These are phyloP conservation scores for Phytophthora cactorum DNA, from an alignment of 352 stramenopile species.

Conservation along the genomic window DNA sequence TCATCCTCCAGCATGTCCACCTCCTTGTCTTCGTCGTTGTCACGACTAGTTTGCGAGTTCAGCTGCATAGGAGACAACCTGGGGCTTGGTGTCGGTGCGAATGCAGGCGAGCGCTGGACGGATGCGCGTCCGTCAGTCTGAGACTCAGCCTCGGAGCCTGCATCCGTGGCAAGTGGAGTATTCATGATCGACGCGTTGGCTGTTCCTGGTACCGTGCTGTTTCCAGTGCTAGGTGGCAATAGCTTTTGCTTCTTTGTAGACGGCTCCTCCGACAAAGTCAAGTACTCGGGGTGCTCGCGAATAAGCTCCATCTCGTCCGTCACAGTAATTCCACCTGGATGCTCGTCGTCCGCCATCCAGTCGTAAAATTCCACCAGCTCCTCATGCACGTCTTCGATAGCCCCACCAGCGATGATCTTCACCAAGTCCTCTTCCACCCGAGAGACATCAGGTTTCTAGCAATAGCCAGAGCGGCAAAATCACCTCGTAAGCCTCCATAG, in stretches of 20 bases:
- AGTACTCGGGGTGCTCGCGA: slow-evolving; percentile 81
- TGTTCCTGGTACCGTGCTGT: slow-evolving; percentile 36
- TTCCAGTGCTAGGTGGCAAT: slow-evolving; percentile 21
- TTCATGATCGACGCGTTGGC: slow-evolving; percentile 63
- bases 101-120: slow-evolving; percentile 69
- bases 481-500: not conserved
- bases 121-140: slow-evolving; percentile 59
- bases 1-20: slow-evolving; percentile 84
- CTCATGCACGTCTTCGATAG: slow-evolving; percentile 85
- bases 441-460: slow-evolving; percentile 80
- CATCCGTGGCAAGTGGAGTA: slow-evolving; percentile 70
- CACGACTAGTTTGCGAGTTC: slow-evolving; percentile 12
- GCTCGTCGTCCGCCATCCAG: slow-evolving; percentile 84
- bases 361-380: slow-evolving; percentile 89
- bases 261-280: slow-evolving; percentile 63
- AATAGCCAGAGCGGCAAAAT: not conserved
- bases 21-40: slow-evolving; percentile 70
- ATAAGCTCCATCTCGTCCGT: slow-evolving; percentile 88
- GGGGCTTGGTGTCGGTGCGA: slow-evolving; percentile 61
- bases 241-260: slow-evolving; percentile 50
- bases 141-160: slow-evolving; percentile 72
- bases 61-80: slow-evolving; percentile 50
- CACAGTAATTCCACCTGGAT: slow-evolving; percentile 73
- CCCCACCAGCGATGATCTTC: slow-evolving; percentile 77
- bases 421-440: slow-evolving; percentile 86